phyloP scores from a whole-genome alignment of 2,329 filamentous ascomycete species.

The Escovopsis sp. region DNA sequence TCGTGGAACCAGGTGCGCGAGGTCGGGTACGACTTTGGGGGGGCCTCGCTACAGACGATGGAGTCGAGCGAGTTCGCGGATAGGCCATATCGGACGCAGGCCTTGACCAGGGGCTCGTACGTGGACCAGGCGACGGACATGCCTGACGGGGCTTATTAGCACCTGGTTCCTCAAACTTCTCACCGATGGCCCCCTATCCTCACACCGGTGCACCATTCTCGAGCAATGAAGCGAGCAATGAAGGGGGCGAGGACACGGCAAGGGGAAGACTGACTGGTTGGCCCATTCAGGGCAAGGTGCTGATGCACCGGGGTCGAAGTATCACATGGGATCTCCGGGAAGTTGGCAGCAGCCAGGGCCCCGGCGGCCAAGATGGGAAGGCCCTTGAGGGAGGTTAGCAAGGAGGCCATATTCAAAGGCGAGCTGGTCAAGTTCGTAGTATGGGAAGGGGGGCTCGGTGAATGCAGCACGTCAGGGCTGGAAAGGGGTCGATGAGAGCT shows the following conservation, averaged over 20 bases:
- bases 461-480: too few relatives aligned
- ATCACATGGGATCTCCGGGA: constrained; percentile 32
- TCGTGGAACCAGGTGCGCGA: constrained; percentile 40
- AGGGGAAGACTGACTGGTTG: constrained; percentile 24
- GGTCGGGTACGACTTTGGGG: constrained; percentile 32
- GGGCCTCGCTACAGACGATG: constrained; percentile 28
- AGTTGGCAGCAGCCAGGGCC: constrained; percentile 13
- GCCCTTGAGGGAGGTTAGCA: not conserved
- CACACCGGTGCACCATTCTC: too few relatives aligned
- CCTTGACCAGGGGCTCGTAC: constrained; percentile 27
- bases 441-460: too few relatives aligned
- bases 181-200: too few relatives aligned
- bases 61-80: constrained; percentile 22
- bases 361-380: constrained; percentile 2
- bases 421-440: too few relatives aligned
- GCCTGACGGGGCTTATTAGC: constrained; percentile 16
- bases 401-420: not conserved
- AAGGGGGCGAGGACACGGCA: too few relatives aligned
- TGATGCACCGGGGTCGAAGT: constrained; percentile 39
- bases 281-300: constrained; percentile 34
- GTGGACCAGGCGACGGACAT: constrained; percentile 44
- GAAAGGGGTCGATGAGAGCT: too few relatives aligned
- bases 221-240: too few relatives aligned
- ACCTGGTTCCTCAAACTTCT: not conserved
- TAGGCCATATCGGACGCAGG: constrained; percentile 38